These are phyloP conservation scores for Wickerhamomyces sp. DNA, from an alignment of 1,139 yeast genomes.

Conservation along the genomic window DNA sequence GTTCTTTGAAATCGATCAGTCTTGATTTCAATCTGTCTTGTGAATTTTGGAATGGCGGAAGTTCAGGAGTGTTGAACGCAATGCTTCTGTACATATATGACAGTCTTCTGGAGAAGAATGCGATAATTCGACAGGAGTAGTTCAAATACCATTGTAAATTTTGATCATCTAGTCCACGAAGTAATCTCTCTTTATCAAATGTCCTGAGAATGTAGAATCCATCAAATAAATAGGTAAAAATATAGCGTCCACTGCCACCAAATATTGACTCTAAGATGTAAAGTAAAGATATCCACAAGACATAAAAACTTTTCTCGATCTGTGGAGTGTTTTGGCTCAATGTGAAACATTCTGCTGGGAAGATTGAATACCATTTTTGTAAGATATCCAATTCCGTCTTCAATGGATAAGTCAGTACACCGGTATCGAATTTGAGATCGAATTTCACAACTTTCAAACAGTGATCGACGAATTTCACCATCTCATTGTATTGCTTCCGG, in stretches of 20 bases:
- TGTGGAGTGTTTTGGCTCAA: slow-evolving; percentile 8
- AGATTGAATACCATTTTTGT: slow-evolving; percentile 3
- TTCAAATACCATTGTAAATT: slow-evolving; percentile 10
- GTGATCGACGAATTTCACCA: slow-evolving; percentile 1
- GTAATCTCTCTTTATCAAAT: background rate
- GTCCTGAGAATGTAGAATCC: slow-evolving; percentile 1
- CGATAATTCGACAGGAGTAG: slow-evolving; percentile 16
- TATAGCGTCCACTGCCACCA: slow-evolving; percentile 1
- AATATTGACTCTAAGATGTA: slow-evolving; percentile 1
- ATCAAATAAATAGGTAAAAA: slow-evolving; percentile 5
- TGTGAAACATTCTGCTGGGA: slow-evolving; percentile 16
- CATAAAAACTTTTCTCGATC: slow-evolving; percentile 12
- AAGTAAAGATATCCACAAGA: slow-evolving; percentile 4
- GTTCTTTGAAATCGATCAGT: slow-evolving; percentile 17
- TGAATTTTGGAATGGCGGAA: slow-evolving; percentile 9
- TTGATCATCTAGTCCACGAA: slow-evolving; percentile 7
- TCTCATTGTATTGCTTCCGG: background rate
- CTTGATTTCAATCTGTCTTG: slow-evolving; percentile 16
- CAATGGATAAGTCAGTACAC: slow-evolving; percentile 3
- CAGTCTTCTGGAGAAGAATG: slow-evolving; percentile 17
- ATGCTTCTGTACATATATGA: slow-evolving; percentile 12
- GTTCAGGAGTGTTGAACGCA: slow-evolving; percentile 12
- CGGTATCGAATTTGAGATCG: background rate
- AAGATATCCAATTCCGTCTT: slow-evolving; percentile 1
- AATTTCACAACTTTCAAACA: background rate